A percentile compares a stretch with the other conserved stretches of the same genome.
phyloP scores from a whole-genome alignment of 768 basidiomycete species.

The Leucosporidium yakuticum region DNA sequence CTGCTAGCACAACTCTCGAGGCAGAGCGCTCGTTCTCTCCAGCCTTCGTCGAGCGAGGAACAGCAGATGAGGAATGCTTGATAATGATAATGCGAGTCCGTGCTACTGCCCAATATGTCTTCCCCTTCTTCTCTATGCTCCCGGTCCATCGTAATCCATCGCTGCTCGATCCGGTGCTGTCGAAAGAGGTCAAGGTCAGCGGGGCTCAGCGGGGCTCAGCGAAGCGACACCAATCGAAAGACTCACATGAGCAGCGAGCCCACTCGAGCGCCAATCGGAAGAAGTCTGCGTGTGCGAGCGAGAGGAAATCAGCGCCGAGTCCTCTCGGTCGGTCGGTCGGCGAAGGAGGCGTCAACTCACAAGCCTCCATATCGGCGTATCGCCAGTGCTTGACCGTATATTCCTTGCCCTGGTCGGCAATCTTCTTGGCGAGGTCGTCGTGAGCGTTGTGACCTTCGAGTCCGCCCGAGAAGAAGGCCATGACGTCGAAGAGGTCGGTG shows the following conservation, averaged over 20 bases:
- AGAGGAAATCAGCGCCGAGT: not conserved
- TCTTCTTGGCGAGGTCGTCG: slow-evolving; percentile 55
- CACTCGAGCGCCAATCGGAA: slow-evolving; percentile 40
- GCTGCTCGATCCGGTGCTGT: slow-evolving; percentile 7
- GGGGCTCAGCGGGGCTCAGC: no score
- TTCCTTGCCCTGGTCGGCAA: slow-evolving; percentile 52
- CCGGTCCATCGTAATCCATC: slow-evolving; percentile 25
- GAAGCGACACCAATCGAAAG: not conserved
- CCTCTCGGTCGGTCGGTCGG: no score
- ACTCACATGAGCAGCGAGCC: slow-evolving; percentile 32
- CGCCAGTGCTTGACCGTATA: slow-evolving; percentile 38
- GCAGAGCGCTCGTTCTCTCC: no score
- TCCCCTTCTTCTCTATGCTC: not conserved
- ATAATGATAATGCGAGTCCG: not conserved
- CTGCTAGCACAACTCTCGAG: no score
- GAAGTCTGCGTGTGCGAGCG: slow-evolving; percentile 17
- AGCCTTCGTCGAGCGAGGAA: not conserved
- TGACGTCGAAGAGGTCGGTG: slow-evolving; percentile 55
- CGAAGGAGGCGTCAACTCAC: slow-evolving; percentile 12
- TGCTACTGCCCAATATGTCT: not conserved
- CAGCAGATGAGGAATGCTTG: not conserved
- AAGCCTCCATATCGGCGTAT: slow-evolving; percentile 40
- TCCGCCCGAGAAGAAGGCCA: slow-evolving; percentile 68
- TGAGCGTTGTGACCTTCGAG: slow-evolving; percentile 56
- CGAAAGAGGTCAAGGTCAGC: not conserved